Evolutionary conservation across 202 grass and related monocot genomes (phyloP), one percentile per base, ranked within the genome.

Genomic region (Thinopyrum obtusiflorum): DNA sequence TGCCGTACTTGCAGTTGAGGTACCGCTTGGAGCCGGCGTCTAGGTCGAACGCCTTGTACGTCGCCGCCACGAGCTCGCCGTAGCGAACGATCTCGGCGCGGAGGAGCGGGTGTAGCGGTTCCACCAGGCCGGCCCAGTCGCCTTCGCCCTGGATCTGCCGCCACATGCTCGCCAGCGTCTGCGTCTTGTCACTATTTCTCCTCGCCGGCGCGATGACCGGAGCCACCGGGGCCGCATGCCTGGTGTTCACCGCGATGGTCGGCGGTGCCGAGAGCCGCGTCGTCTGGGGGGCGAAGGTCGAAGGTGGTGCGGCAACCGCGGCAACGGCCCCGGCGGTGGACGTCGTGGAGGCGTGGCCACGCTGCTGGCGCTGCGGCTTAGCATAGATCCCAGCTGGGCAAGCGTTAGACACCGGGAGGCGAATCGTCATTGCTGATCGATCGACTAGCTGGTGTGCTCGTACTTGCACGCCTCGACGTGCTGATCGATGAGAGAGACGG

Each of bases 11-110:
- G 66, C 94, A 97, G 85, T 94, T 93, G 77, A 97, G 89, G 83
- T 94, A 94, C 1, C 91, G 76, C 73, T 88, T 86, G 1, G 94
- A 94, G 39, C 46, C 10, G 9, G 94, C 40, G 73, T 97, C 83
- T 25, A 94, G 87, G 85, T 97, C 83, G 77, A 94, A 97, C 17
- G 94, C 94, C 88, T 94, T 87, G 87, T 97, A 97, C n/a, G 86
- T 88, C 0, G 94, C 89, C 2, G 76, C 70, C 6, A 94, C 94
- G 11, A 97, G 37, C 61, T 97, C 94, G 39, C 91, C 94, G 53
- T 97, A 97, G 2, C 94, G 89, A n/a, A 97, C 87, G 29, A 97
- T 82, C 88, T 97, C 94, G 71, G 65, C 23, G 21, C 87, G 92
- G 26, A 97, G 91, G 9, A 97, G 72, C 0, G 88, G 92, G 74